Percentiles rank a stretch among this genome's conserved stretches.
Evolutionary conservation across 2,329 filamentous ascomycete species (phyloP).

Genomic region (Colletotrichum plurivorum): DNA sequence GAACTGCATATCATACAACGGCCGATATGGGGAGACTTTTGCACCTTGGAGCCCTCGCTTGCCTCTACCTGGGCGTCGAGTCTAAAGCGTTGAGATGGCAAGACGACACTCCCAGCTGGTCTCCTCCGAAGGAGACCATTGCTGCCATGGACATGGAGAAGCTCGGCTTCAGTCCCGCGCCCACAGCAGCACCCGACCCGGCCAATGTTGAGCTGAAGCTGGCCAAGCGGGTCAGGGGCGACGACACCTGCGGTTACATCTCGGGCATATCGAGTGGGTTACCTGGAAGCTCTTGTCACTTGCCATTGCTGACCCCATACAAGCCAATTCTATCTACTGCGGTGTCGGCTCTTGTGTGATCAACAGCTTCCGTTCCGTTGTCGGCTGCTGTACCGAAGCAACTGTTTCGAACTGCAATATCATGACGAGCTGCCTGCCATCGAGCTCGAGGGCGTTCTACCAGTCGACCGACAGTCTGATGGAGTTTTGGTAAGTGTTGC

Average conservation of each 20-base stretch:
- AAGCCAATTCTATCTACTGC: constrained; percentile 48
- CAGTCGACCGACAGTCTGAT: constrained; percentile 46
- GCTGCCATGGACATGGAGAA: constrained; percentile 41
- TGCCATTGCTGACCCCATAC: constrained; percentile 25
- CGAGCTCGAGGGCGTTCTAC: constrained; percentile 41
- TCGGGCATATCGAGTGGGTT: constrained; percentile 45
- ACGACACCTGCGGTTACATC: constrained; percentile 52
- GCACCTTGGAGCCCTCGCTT: constrained; percentile 43
- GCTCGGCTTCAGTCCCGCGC: constrained; percentile 39
- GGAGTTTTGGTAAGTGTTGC: constrained; percentile 48
- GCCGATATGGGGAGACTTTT: constrained; percentile 43
- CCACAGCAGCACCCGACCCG: constrained; percentile 42
- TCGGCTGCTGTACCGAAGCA: constrained; percentile 50
- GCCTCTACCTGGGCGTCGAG: constrained; percentile 40
- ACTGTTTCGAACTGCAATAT: constrained; percentile 42
- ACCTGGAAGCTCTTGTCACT: neutral
- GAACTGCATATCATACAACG: neutral
- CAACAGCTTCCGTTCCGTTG: constrained; percentile 45
- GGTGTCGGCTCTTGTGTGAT: constrained; percentile 45
- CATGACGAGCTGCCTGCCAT: constrained; percentile 48
- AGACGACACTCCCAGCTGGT: constrained; percentile 43
- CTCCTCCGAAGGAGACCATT: constrained; percentile 46
- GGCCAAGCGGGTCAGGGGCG: constrained; percentile 43
- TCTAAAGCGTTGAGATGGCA: constrained; percentile 47
- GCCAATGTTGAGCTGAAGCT: constrained; percentile 36